Conservation (phyloP, 2,329 filamentous ascomycete genomes). For the Colletotrichum lentis region DNA sequence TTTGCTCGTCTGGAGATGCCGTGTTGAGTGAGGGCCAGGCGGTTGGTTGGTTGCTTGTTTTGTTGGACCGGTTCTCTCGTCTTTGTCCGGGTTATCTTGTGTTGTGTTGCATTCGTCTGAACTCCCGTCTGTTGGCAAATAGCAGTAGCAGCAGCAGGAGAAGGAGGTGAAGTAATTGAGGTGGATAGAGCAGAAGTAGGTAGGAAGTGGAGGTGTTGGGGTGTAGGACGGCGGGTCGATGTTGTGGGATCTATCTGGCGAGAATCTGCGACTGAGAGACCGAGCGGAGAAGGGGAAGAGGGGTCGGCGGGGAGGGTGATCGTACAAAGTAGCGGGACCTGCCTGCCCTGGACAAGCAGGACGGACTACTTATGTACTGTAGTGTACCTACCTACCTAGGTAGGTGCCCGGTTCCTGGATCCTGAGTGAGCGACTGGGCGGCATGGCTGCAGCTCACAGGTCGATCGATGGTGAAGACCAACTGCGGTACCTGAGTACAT, state of each 20-base stretch:
- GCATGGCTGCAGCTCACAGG: background rate
- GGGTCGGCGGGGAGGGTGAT: background rate
- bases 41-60: background rate
- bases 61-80: background rate
- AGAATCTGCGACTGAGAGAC: constrained; percentile 8
- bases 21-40: background rate
- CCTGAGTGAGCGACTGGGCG: background rate
- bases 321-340: constrained; percentile 6
- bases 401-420: background rate
- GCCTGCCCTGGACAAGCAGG: background rate
- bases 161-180: background rate
- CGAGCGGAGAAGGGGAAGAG: constrained; percentile 12
- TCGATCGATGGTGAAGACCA: background rate
- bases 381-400: too few relatives aligned
- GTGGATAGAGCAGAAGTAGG: background rate
- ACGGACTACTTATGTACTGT: too few relatives aligned
- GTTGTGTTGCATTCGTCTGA: constrained; percentile 13
- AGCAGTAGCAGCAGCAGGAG: background rate
- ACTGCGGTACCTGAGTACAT: background rate
- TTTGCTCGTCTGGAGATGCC: constrained; percentile 12
- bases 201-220: background rate
- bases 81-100: background rate
- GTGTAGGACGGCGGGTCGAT: constrained; percentile 2
- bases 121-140: background rate
- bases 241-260: constrained; percentile 25